These are phyloP conservation scores for Kodamaea jinghongensis DNA, from an alignment of 805 yeast species.

Conservation along the genomic window DNA sequence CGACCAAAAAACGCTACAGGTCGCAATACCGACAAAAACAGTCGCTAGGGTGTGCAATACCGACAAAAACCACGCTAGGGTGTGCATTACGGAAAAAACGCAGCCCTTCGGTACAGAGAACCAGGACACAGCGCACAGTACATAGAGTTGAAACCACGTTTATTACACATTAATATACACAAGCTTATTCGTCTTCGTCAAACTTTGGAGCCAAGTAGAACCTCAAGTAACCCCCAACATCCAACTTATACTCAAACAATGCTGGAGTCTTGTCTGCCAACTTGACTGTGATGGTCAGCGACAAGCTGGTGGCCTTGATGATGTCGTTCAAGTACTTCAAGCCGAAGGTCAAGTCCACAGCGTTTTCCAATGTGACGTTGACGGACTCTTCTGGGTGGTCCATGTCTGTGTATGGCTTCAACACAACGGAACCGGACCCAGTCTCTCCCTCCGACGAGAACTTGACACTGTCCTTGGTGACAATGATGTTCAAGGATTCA, in stretches of 20 bases:
- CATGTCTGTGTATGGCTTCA: slow-evolving; percentile 80
- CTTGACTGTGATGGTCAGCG: slow-evolving; percentile 75
- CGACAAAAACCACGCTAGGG: too few relatives aligned
- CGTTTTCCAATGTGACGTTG: slow-evolving; percentile 74
- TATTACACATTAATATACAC: too few relatives aligned
- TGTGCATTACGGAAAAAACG: too few relatives aligned
- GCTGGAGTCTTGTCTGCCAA: slow-evolving; percentile 93
- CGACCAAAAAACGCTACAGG: too few relatives aligned
- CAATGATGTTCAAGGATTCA: slow-evolving; percentile 81
- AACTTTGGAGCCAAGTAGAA: slow-evolving; percentile 98
- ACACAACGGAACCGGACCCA: slow-evolving; percentile 81
- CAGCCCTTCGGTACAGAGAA: too few relatives aligned
- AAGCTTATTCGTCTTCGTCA: slow-evolving; percentile 73
- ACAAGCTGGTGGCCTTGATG: slow-evolving; percentile 82
- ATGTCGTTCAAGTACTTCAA: slow-evolving; percentile 87
- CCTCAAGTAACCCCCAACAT: slow-evolving; percentile 84
- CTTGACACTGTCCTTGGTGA: slow-evolving; percentile 89
- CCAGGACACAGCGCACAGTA: too few relatives aligned
- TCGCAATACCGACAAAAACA: too few relatives aligned
- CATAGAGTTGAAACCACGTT: too few relatives aligned
- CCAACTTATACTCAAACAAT: slow-evolving; percentile 84
- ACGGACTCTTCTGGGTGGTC: slow-evolving; percentile 77
- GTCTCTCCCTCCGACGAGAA: slow-evolving; percentile 89
- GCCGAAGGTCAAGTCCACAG: slow-evolving; percentile 88
- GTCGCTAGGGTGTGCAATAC: too few relatives aligned